These are phyloP conservation scores for Apiospora saccharicola DNA, from an alignment of 2,329 filamentous ascomycete species.

Conservation along the genomic window DNA sequence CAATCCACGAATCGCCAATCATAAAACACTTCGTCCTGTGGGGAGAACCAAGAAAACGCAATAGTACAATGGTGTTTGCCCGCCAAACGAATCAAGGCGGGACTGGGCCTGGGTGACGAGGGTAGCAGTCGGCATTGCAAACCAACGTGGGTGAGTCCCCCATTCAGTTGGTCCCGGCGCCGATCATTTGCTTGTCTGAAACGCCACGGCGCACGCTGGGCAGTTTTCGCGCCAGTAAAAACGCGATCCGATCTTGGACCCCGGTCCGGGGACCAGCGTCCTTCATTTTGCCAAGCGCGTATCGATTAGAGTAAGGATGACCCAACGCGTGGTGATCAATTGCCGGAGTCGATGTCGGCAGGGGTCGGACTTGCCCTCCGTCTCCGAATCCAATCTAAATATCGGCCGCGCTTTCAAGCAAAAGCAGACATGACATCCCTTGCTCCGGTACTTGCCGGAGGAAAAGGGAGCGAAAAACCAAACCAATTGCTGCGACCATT, in stretches of 20 bases:
- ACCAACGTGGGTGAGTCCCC: background rate
- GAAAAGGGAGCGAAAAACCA: background rate
- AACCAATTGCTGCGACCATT: background rate
- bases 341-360: conserved; percentile 12
- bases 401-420: background rate
- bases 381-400: conserved; percentile 4
- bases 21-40: background rate
- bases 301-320: background rate
- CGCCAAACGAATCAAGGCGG: background rate
- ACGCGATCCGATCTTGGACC: background rate
- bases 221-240: conserved; percentile 1
- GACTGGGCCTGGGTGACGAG: background rate
- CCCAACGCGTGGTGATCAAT: background rate
- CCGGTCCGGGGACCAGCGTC: background rate
- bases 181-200: conserved; percentile 16
- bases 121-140: background rate
- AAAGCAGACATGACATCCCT: background rate
- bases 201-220: background rate
- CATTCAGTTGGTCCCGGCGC: background rate
- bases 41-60: background rate
- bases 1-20: background rate
- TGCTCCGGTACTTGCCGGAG: background rate
- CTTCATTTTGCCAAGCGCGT: background rate
- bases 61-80: too few relatives aligned
- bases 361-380: background rate